phyloP scores from a whole-genome alignment of 1,284 basidiomycete species.

The Mycena sp. region DNA sequence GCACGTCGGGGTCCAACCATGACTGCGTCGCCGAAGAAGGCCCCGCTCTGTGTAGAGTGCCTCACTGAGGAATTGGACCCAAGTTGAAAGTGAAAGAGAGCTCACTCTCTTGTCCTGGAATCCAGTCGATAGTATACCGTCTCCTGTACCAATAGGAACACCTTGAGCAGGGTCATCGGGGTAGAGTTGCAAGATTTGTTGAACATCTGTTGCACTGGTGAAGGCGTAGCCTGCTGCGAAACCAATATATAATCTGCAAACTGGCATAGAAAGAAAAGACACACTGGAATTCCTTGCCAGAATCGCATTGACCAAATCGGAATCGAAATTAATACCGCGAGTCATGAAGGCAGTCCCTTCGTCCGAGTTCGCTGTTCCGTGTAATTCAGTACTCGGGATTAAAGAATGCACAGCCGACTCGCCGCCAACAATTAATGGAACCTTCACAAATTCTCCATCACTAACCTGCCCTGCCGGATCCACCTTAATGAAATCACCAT shows the following conservation, averaged over 20 bases:
- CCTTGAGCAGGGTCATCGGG: slow-evolving; percentile 24
- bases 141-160: slow-evolving; percentile 22
- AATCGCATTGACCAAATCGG: slow-evolving; percentile 22
- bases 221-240: slow-evolving; percentile 19
- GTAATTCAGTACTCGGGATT: slow-evolving; percentile 21
- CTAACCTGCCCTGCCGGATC: slow-evolving; percentile 24
- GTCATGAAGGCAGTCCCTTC: slow-evolving; percentile 19
- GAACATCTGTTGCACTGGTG: slow-evolving; percentile 20
- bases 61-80: slow-evolving; percentile 17
- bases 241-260: slow-evolving; percentile 18
- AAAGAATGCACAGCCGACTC: slow-evolving; percentile 21
- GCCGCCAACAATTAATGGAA: slow-evolving; percentile 22
- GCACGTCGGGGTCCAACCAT: slow-evolving; percentile 22
- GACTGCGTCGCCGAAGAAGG: slow-evolving; percentile 23
- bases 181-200: slow-evolving; percentile 22
- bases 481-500: slow-evolving; percentile 22
- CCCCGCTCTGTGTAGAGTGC: slow-evolving; percentile 17
- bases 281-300: slow-evolving; percentile 22
- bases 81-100: slow-evolving; percentile 17
- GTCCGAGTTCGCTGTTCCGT: slow-evolving; percentile 22
- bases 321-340: slow-evolving; percentile 22
- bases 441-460: slow-evolving; percentile 20
- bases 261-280: slow-evolving; percentile 18
- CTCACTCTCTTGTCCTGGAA: slow-evolving; percentile 22
- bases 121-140: slow-evolving; percentile 22